phyloP scores from a whole-genome alignment of 345 rosid genomes.

The Eutrema japonicum region DNA sequence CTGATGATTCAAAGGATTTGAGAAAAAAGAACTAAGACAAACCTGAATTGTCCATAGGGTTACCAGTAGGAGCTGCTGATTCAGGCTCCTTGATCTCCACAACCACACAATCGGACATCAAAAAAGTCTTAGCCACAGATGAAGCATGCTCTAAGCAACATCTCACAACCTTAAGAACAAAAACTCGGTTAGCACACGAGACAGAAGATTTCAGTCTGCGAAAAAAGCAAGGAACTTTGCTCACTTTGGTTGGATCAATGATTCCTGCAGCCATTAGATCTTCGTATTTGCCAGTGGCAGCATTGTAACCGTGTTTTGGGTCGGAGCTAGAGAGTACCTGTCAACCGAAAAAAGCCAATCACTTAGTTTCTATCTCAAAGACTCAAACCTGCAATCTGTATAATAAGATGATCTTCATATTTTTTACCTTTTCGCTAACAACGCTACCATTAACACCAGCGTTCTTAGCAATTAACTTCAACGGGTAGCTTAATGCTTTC shows the following conservation, averaged over 20 bases:
- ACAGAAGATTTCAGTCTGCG: not conserved
- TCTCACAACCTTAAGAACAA: constrained; percentile 70
- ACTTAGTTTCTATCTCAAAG: constrained; percentile 16
- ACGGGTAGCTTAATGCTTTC: constrained; percentile 83
- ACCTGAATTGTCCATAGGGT: constrained; percentile 76
- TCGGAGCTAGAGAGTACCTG: constrained; percentile 76
- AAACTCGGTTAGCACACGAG: not conserved
- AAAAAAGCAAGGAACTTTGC: constrained; percentile 17
- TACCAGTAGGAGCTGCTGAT: constrained; percentile 60
- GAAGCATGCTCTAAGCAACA: constrained; percentile 97
- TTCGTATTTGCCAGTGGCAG: constrained; percentile 84
- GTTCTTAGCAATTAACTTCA: constrained; percentile 84
- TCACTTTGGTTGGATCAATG: constrained; percentile 87
- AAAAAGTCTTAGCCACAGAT: constrained; percentile 88
- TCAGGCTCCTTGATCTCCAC: constrained; percentile 96
- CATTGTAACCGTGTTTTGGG: constrained; percentile 75
- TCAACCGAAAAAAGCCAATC: not conserved
- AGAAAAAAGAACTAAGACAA: not conserved
- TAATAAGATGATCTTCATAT: not conserved
- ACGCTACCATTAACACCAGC: constrained; percentile 94
- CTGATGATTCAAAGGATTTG: not conserved
- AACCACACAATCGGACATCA: constrained; percentile 97
- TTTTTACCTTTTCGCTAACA: constrained; percentile 75
- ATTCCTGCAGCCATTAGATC: constrained; percentile 94
- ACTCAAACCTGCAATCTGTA: constrained; percentile 7